Conservation (phyloP, 768 basidiomycete species). For the Podaxis mareebaensis region DNA sequence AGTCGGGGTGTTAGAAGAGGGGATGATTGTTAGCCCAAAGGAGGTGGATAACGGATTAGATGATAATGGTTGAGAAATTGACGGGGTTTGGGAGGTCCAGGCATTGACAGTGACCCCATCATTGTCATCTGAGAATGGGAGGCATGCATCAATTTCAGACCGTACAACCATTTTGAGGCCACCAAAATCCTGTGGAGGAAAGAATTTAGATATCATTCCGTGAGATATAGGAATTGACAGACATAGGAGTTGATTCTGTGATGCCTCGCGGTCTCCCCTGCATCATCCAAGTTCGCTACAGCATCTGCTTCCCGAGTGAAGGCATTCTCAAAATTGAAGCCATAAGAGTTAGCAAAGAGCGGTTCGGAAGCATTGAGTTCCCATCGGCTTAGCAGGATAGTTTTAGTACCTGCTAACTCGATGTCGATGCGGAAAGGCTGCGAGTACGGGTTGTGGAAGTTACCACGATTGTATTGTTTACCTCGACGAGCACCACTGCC, state of each 20-base stretch:
- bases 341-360: constrained; percentile 39
- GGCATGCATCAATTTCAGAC: constrained; percentile 30
- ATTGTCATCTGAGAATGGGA: constrained; percentile 20
- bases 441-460: background rate
- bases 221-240: background rate
- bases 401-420: constrained; percentile 51
- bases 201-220: background rate
- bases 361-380: constrained; percentile 29
- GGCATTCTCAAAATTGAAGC: constrained; percentile 54
- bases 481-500: background rate
- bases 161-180: constrained; percentile 29
- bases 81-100: constrained; percentile 24
- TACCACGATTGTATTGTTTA: background rate
- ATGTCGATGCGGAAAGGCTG: constrained; percentile 58
- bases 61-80: background rate
- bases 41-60: background rate
- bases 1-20: constrained; percentile 4
- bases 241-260: constrained; percentile 59
- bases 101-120: constrained; percentile 33
- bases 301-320: constrained; percentile 31
- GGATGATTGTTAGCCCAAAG: constrained; percentile 9
- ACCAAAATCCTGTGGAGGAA: constrained; percentile 18
- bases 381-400: constrained; percentile 59
- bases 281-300: constrained; percentile 25
- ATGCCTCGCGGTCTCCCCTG: constrained; percentile 48